Conservation (phyloP, 805 yeast species). For the Candida yuanshanica region DNA sequence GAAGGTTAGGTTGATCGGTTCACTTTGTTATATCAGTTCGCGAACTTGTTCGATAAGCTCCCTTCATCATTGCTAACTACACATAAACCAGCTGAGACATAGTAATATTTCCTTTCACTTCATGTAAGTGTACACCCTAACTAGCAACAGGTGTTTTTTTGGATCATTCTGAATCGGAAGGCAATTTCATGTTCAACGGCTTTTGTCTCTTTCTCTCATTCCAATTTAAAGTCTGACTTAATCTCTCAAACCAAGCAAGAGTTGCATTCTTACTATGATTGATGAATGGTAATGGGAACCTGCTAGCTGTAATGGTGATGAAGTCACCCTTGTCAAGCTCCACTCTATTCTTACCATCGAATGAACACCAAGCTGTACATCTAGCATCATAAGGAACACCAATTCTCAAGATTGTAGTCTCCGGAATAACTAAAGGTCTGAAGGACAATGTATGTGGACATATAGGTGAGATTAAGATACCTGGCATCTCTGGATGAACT, state of each 20-base stretch:
- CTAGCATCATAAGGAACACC: conserved; percentile 30
- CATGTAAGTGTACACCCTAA: too few relatives aligned
- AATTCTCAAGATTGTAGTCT: conserved; percentile 26
- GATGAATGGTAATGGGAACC: conserved; percentile 28
- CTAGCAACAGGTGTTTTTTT: too few relatives aligned
- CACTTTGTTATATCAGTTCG: background rate
- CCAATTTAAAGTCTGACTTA: conserved; percentile 31
- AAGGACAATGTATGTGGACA: conserved; percentile 48
- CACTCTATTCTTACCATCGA: conserved; percentile 30
- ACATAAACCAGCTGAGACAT: too few relatives aligned
- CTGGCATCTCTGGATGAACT: conserved; percentile 48
- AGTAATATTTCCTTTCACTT: too few relatives aligned
- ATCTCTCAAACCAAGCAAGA: conserved; percentile 28
- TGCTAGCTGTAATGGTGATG: conserved; percentile 28
- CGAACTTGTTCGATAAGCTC: background rate
- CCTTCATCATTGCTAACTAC: too few relatives aligned
- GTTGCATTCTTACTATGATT: conserved; percentile 11
- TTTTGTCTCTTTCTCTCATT: conserved; percentile 30
- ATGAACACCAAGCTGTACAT: conserved; percentile 31
- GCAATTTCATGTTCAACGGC: conserved; percentile 15
- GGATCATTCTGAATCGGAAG: too few relatives aligned
- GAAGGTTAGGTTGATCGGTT: too few relatives aligned
- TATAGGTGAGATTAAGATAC: conserved; percentile 45
- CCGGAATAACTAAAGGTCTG: conserved; percentile 52
- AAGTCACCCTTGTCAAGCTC: conserved; percentile 29